Evolutionary conservation across 2,329 filamentous ascomycete genomes (phyloP), one percentile per base, ranked within the genome.

Genomic region (Knoxdaviesia capensis): DNA sequence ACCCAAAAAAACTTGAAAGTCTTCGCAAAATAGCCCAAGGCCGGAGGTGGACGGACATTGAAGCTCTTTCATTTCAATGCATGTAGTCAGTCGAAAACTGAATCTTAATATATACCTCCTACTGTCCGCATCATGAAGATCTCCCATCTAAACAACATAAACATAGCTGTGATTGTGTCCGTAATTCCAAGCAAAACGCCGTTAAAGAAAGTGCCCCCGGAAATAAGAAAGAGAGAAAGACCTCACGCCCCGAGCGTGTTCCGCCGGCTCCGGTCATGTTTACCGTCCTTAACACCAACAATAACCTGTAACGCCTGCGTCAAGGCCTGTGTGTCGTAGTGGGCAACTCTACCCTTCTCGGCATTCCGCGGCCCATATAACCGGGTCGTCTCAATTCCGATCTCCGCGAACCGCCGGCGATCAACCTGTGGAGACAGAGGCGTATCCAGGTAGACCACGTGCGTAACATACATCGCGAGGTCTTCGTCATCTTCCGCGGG

Each of bases 391-490:
- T 86, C 79, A 36, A 96, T 83, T 0, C 86, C 86, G 47, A 86
- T 56, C 11, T 60, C 58, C 3, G 60, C 60, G 37, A 94, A 63
- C 43, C 67, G 68, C 5, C 68, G 68, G 40, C 66, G 74, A 50
- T 93, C 75, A 1, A 94, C 78, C 4, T 55, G 61, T 0, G 87
- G 87, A 28, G 78, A 76, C 0, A 69, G 71, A 0, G 74, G 68
- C 0, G 77, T 78, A 36, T 87, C 80, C 0, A 94, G 60, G 53
- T 93, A 80, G 6, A 94, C 66, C 9, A 94, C 57, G 54, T 94
- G 87, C 6, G 80, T 92, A 4, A 94, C 77, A 52, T 90, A 94
- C 3, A 62, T 64, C 30, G 59, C 65, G 51, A 76, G 80, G 9
- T 33, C 7, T 5, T 76, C 69, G 1, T 62, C 53, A 28, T 56